These are phyloP conservation scores for Pharnaceum exiguum DNA, from an alignment of 148 eudicot genomes.

Conservation along the genomic window DNA sequence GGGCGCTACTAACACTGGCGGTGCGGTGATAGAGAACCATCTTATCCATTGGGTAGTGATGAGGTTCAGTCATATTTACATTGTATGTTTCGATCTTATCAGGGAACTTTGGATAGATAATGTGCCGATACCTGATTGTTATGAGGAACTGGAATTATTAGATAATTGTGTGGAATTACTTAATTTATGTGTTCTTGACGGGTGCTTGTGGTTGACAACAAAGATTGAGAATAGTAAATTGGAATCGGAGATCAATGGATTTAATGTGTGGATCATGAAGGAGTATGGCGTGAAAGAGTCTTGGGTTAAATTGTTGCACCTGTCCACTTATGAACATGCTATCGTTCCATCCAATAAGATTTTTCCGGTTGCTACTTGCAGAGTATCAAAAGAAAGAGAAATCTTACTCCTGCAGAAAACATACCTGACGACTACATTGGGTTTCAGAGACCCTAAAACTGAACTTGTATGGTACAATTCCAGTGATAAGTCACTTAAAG, in stretches of 20 bases:
- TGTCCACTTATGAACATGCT: background rate
- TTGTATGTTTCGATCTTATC: no score
- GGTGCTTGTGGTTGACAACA: constrained; percentile 9
- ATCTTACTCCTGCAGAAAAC: no score
- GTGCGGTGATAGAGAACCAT: background rate
- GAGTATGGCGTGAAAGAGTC: constrained; percentile 18
- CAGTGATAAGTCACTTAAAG: no score
- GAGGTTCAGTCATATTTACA: no score
- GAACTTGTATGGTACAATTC: no score
- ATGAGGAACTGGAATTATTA: background rate
- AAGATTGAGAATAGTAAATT: no score
- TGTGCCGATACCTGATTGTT: no score
- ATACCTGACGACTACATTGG: no score
- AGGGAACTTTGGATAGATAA: no score
- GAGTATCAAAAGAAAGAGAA: background rate
- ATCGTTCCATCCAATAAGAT: background rate
- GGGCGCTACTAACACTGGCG: background rate
- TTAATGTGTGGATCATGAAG: constrained; percentile 21
- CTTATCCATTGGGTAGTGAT: constrained; percentile 22
- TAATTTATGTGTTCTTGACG: constrained; percentile 16
- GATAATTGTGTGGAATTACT: background rate
- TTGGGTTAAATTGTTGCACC: constrained; percentile 7
- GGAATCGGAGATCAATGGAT: background rate
- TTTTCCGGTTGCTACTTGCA: background rate
- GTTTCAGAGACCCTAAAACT: no score